Evolutionary conservation across 768 basidiomycete species (phyloP), one percentile per base, ranked within the genome.

Genomic region (Sporobolomyces pararoseus): DNA sequence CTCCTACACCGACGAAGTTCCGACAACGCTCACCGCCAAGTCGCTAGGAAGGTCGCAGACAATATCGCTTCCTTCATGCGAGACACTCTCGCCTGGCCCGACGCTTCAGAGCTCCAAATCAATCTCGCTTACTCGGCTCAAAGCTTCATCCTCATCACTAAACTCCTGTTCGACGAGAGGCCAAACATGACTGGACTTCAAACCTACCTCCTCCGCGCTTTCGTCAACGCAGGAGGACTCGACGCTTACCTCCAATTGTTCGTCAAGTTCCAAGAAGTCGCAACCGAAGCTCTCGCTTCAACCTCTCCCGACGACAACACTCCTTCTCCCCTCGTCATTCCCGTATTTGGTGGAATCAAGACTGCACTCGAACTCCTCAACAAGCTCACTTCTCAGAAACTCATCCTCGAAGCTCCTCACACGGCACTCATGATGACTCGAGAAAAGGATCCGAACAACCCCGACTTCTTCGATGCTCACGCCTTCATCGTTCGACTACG

Each of bases 401-500:
- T 89, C 17, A 82, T 95, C 31, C 84, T 92, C 63, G 93, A 97
- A 66, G 89, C 91, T 10, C 84, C 86, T 4, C 94, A 98, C 80
- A 94, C 91, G 0, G 78, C 83, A 5, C 79, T 89, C 37, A 83
- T 89, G 21, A 80, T 85, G 47, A 87, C 87, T 23, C 85, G 86
- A 21, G 91, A 91, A 79, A 87, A 85, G 1, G 88, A 93, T 73
- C 42, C 57, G 25, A 25, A 34, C 16, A 52, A 29, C 14, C 79
- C 83, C 7, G 87, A 86, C 42, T 90, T 88, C 78, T 94, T 95
- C 70, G 89, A 92, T 74, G 85, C 91, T 0, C 86, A 88, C 77
- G 89, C 90, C 76, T 90, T 96, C 79, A 84, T 98, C 59, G 87
- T 98, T 73, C 86, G 84, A 68, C 82, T 95, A 68, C 87, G 96